Percentiles rank a stretch among this genome's conserved stretches.
Evolutionary conservation across 2,329 filamentous ascomycete genomes (phyloP).

Genomic region (Hypoxylon sp.): DNA sequence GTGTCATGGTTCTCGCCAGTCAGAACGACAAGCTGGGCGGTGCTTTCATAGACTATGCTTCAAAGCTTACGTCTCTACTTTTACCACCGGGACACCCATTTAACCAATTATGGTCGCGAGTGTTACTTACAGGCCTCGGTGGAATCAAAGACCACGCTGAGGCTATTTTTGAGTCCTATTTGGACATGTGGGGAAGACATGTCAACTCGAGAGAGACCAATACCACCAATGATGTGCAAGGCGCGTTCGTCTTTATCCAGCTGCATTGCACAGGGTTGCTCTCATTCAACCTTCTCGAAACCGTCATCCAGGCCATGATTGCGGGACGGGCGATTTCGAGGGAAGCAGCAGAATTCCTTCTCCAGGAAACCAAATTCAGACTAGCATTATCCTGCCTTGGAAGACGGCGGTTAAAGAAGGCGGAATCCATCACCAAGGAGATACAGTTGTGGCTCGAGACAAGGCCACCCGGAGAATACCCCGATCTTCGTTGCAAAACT

Average conservation of each 20-base stretch:
- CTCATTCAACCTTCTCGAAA: constrained; percentile 36
- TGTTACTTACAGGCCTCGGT: constrained; percentile 39
- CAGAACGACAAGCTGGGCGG: constrained; percentile 38
- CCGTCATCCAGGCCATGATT: constrained; percentile 36
- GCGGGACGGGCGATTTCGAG: constrained; percentile 23
- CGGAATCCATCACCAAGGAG: constrained; percentile 30
- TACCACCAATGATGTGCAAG: constrained; percentile 37
- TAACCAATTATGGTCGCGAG: constrained; percentile 42
- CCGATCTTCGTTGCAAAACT: constrained; percentile 41
- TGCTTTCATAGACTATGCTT: constrained; percentile 42
- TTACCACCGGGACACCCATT: constrained; percentile 42
- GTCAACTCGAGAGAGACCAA: constrained; percentile 34
- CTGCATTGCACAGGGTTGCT: constrained; percentile 42
- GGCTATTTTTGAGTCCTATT: constrained; percentile 41
- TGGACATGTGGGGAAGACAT: constrained; percentile 39
- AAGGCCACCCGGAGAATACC: constrained; percentile 20
- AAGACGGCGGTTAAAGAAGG: constrained; percentile 35
- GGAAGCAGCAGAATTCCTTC: constrained; percentile 37
- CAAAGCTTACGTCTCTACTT: constrained; percentile 38
- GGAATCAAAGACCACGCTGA: constrained; percentile 40
- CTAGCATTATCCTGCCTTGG: constrained; percentile 36
- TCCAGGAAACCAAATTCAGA: constrained; percentile 42
- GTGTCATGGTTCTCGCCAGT: constrained; percentile 41
- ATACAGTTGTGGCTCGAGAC: constrained; percentile 40
- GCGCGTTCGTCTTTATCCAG: constrained; percentile 44